A percentile compares a stretch with the other conserved stretches of the same genome.
phyloP scores from a whole-genome alignment of 441 rosid genomes.

The Adansonia gregorii region DNA sequence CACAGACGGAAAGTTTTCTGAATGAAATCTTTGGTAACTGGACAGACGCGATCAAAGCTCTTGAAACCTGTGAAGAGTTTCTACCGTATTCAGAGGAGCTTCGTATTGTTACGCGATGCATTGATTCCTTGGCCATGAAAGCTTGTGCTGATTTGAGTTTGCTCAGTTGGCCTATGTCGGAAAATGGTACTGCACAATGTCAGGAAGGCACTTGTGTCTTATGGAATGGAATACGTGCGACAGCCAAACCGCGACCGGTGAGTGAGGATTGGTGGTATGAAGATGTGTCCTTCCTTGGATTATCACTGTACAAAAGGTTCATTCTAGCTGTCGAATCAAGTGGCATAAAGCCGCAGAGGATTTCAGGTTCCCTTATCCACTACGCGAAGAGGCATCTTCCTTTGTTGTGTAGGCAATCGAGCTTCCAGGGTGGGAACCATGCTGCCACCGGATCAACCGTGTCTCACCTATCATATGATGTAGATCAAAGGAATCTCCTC shows the following conservation, averaged over 20 bases:
- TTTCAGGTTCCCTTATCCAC: conserved; percentile 68
- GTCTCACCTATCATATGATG: conserved; percentile 37
- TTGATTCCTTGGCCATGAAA: conserved; percentile 73
- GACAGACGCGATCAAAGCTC: conserved; percentile 75
- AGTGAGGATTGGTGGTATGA: conserved; percentile 91
- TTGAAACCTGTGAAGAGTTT: conserved; percentile 72
- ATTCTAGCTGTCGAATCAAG: conserved; percentile 55
- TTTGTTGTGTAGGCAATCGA: conserved; percentile 57
- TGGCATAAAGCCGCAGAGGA: conserved; percentile 60
- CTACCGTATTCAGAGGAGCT: conserved; percentile 72
- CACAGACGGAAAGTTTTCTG: conserved; percentile 68
- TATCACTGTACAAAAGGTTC: conserved; percentile 64
- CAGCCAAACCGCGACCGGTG: conserved; percentile 39
- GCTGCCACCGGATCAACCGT: conserved; percentile 38
- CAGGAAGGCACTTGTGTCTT: conserved; percentile 39
- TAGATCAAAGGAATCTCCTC: conserved; percentile 64
- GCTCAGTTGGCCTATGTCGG: conserved; percentile 71
- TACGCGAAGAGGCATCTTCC: conserved; percentile 78
- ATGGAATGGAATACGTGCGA: conserved; percentile 82
- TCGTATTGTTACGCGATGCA: conserved; percentile 80
- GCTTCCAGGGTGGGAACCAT: conserved; percentile 40
- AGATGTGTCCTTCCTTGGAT: conserved; percentile 65
- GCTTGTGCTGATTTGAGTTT: conserved; percentile 73
- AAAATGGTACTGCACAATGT: conserved; percentile 32
- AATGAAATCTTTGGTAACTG: conserved; percentile 63